Conservation (phyloP, 306 rosid genomes). For the Sicyos edulis region DNA sequence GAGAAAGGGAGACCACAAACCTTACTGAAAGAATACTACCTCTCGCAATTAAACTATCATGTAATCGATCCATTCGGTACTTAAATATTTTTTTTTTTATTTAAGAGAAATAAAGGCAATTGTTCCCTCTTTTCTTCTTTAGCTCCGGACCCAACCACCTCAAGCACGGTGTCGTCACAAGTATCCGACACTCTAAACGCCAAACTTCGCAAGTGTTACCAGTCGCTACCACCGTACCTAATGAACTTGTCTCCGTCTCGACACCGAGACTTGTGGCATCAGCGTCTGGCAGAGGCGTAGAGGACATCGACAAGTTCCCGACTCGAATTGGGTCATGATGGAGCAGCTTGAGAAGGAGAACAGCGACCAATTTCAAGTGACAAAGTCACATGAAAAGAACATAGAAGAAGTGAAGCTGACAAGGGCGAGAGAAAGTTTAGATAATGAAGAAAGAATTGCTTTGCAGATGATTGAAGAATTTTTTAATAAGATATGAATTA, state of each 20-base stretch:
- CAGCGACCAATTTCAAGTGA: neutral
- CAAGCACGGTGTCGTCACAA: neutral
- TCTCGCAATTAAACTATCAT: no score
- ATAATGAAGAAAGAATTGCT: constrained; percentile 25
- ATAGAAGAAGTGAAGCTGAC: neutral
- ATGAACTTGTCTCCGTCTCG: constrained; percentile 81
- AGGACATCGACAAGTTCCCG: constrained; percentile 40
- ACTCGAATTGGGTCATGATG: constrained; percentile 81
- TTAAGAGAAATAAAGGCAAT: no score
- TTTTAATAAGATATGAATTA: constrained; percentile 35
- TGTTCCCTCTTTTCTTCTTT: neutral
- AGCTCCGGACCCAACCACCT: neutral
- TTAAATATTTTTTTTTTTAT: no score
- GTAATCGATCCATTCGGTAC: no score
- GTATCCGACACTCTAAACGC: constrained; percentile 47
- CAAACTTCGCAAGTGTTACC: constrained; percentile 59
- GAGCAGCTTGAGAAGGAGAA: constrained; percentile 43
- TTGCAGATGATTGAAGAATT: constrained; percentile 85
- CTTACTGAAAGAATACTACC: no score
- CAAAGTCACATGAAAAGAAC: neutral
- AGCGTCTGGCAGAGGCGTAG: constrained; percentile 79
- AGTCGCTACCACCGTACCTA: constrained; percentile 60
- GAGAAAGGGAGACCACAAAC: no score
- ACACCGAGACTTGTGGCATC: constrained; percentile 64
- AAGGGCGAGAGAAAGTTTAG: neutral